Percentiles rank a stretch among this genome's conserved stretches.
These are phyloP conservation scores for Otatea glauca DNA, from an alignment of 176 grass and related monocot species.

Conservation along the genomic window DNA sequence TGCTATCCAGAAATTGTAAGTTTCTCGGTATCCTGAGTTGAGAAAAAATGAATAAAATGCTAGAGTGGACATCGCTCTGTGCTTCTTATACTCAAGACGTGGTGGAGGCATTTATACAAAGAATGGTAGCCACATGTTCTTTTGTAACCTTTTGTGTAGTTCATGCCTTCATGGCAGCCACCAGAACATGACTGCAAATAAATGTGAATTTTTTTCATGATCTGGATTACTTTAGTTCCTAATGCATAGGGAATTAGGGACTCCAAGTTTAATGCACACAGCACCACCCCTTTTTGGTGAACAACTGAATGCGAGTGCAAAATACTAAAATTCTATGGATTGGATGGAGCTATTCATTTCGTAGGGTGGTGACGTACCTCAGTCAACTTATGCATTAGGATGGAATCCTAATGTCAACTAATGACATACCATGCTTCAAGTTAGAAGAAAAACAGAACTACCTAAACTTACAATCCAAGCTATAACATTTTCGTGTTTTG, in stretches of 20 bases:
- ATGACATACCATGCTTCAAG: too few species aligned
- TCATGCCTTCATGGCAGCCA: not conserved
- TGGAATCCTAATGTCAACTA: too few species aligned
- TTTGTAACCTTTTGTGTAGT: constrained; percentile 7
- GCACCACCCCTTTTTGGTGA: not conserved
- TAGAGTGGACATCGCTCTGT: not conserved
- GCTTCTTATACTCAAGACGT: not conserved
- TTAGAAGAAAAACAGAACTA: too few species aligned
- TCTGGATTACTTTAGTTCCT: not conserved
- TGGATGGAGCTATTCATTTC: too few species aligned
- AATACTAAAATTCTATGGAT: not conserved
- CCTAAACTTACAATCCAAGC: too few species aligned
- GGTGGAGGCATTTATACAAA: not conserved
- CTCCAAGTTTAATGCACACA: not conserved
- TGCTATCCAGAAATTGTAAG: not conserved
- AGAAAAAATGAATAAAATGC: constrained; percentile 4
- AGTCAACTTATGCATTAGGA: too few species aligned
- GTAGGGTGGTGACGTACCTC: too few species aligned
- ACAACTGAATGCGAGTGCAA: not conserved
- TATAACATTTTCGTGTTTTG: too few species aligned
- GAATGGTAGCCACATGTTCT: constrained; percentile 1
- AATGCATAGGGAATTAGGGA: not conserved
- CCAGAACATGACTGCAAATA: not conserved
- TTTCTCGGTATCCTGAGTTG: not conserved
- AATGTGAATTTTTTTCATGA: not conserved